Percentiles rank a stretch among this genome's conserved stretches.
Evolutionary conservation across 768 basidiomycete species (phyloP).

Genomic region (Rhodotorula kratochvilovae): DNA sequence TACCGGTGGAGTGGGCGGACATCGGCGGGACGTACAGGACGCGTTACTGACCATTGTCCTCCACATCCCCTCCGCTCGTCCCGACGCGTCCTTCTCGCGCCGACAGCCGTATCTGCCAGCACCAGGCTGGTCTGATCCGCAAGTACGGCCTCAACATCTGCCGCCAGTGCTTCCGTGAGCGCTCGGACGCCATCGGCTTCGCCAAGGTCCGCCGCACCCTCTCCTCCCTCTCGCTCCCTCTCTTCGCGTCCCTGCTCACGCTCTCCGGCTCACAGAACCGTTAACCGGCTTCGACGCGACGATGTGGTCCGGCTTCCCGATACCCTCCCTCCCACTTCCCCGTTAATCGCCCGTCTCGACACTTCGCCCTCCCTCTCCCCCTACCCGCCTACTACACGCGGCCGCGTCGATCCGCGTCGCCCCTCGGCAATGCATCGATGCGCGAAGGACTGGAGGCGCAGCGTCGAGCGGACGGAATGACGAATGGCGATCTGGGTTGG

Average conservation of each 20-base stretch:
- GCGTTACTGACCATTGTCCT: background rate
- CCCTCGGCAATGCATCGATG: too few species aligned
- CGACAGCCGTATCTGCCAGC: constrained; percentile 43
- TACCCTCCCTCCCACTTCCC: background rate
- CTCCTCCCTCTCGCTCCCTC: too few species aligned
- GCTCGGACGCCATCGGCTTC: constrained; percentile 44
- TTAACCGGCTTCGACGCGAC: background rate
- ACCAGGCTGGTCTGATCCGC: constrained; percentile 45
- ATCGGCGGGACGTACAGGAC: background rate
- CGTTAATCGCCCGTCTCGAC: background rate
- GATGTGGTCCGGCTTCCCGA: background rate
- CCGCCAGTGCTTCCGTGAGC: constrained; percentile 47
- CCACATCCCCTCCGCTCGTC: too few species aligned
- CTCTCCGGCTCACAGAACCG: background rate
- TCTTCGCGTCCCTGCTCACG: background rate
- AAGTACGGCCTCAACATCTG: constrained; percentile 46
- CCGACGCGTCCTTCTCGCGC: background rate
- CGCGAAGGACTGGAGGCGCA: too few species aligned
- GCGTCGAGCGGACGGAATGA: too few species aligned
- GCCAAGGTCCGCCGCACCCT: constrained; percentile 40
- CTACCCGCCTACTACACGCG: background rate
- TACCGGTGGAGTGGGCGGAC: too few species aligned
- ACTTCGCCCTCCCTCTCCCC: too few species aligned
- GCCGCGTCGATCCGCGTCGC: too few species aligned
- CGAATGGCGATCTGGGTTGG: too few species aligned